Evolutionary conservation across 139 green algal species (phyloP).

Genomic region (Prasinococcaceae sp.): DNA sequence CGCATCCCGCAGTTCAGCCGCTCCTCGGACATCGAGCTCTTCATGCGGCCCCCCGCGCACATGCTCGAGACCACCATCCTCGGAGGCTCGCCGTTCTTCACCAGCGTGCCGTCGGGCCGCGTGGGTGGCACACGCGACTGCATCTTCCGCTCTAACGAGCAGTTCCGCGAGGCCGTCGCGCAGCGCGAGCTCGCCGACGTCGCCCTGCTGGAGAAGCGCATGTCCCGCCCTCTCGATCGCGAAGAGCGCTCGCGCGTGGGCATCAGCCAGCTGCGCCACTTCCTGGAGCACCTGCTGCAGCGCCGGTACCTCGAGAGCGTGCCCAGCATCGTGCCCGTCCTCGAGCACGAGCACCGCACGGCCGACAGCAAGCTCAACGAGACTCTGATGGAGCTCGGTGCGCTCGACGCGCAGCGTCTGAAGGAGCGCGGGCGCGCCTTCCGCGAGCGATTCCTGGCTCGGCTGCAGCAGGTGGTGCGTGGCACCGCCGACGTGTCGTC

Average conservation of each 20-base stretch:
- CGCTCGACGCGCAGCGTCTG: constrained; percentile 20
- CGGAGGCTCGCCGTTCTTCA: constrained; percentile 83
- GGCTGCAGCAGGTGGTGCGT: constrained; percentile 59
- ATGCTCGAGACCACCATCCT: constrained; percentile 61
- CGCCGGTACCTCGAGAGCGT: constrained; percentile 79
- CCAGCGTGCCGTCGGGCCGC: constrained; percentile 64
- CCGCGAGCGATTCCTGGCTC: constrained; percentile 13
- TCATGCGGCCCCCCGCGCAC: constrained; percentile 51
- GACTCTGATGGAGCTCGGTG: constrained; percentile 17
- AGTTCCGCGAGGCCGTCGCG: constrained; percentile 65
- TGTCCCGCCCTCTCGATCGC: constrained; percentile 35
- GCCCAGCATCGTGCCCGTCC: constrained; percentile 71
- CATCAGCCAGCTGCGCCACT: constrained; percentile 64
- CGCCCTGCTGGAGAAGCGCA: constrained; percentile 42
- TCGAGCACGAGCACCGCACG: constrained; percentile 69
- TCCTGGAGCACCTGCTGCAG: constrained; percentile 84
- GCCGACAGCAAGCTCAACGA: constrained; percentile 25
- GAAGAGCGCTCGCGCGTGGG: constrained; percentile 61
- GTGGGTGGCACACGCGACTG: constrained; percentile 60
- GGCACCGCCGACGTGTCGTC: constrained; percentile 61
- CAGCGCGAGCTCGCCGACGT: constrained; percentile 58
- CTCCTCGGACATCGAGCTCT: constrained; percentile 71
- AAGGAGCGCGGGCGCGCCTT: constrained; percentile 25
- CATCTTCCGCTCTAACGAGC: constrained; percentile 72
- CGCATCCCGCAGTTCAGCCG: constrained; percentile 76